A percentile compares a stretch with the other conserved stretches of the same genome.
Conservation (phyloP, 768 basidiomycete genomes). For the Imleria badia region DNA sequence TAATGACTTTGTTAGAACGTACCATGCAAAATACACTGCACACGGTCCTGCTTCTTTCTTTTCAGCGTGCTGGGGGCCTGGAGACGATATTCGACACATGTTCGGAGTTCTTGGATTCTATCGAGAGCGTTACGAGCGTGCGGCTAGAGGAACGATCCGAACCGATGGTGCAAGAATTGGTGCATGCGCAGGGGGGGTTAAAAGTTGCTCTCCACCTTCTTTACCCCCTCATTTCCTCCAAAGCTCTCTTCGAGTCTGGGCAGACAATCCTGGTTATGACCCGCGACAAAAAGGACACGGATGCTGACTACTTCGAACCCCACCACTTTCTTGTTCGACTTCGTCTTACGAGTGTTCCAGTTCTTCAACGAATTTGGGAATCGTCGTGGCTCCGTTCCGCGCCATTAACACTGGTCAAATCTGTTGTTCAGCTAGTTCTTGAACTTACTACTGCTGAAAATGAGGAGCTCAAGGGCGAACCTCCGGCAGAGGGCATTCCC, state of each 20-base stretch:
- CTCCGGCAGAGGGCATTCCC: conserved; percentile 36
- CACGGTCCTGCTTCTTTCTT: conserved; percentile 75
- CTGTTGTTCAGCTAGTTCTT: conserved; percentile 73
- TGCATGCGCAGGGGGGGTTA: conserved; percentile 76
- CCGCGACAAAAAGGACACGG: conserved; percentile 76
- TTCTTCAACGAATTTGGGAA: conserved; percentile 73
- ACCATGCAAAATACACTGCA: conserved; percentile 72
- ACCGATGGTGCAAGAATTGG: conserved; percentile 58
- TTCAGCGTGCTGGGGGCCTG: conserved; percentile 71
- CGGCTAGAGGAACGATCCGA: conserved; percentile 59
- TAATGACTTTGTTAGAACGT: conserved; percentile 54
- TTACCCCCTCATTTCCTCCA: conserved; percentile 72
- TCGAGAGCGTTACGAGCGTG: conserved; percentile 51
- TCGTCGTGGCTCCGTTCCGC: conserved; percentile 78
- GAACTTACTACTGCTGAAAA: conserved; percentile 81
- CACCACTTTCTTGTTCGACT: conserved; percentile 85
- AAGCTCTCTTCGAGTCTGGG: conserved; percentile 79
- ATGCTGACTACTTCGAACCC: conserved; percentile 79
- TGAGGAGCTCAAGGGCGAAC: conserved; percentile 61
- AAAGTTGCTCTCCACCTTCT: conserved; percentile 81
- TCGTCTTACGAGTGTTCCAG: conserved; percentile 66
- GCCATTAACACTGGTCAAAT: conserved; percentile 72
- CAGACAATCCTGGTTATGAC: conserved; percentile 74
- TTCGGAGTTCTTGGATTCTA: conserved; percentile 50
- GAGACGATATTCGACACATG: conserved; percentile 63